phyloP scores from a whole-genome alignment of 108 stramenopile genomes.

The Skeletonema grethae region DNA sequence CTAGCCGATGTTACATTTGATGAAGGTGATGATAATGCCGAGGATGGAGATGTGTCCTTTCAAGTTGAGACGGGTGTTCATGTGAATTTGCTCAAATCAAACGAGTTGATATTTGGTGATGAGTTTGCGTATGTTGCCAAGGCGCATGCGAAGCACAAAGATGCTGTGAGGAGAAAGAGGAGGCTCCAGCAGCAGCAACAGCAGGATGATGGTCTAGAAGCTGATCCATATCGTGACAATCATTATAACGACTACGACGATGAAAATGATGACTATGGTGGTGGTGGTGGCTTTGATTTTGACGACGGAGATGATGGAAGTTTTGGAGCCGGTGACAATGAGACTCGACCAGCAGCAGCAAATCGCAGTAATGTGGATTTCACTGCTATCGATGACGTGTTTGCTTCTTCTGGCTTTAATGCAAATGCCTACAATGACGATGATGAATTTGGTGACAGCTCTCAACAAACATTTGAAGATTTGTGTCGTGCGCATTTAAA shows the following conservation, averaged over 20 bases:
- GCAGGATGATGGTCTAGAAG: slow-evolving; percentile 8
- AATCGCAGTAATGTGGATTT: slow-evolving; percentile 54
- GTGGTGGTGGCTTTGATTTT: slow-evolving; percentile 51
- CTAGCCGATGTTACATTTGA: slow-evolving; percentile 16
- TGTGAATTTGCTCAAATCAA: slow-evolving; percentile 40
- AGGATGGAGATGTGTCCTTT: slow-evolving; percentile 10
- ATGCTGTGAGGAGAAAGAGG: slow-evolving; percentile 50
- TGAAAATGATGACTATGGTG: slow-evolving; percentile 54
- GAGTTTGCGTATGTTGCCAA: slow-evolving; percentile 89
- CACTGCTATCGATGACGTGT: slow-evolving; percentile 48
- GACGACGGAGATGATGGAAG: slow-evolving; percentile 44
- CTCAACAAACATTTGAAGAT: slow-evolving; percentile 87
- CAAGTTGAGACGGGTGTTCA: slow-evolving; percentile 28
- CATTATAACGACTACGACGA: slow-evolving; percentile 44
- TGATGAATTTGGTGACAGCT: slow-evolving; percentile 39
- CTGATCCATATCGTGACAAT: slow-evolving; percentile 21
- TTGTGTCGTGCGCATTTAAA: slow-evolving; percentile 89
- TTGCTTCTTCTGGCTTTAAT: slow-evolving; percentile 32
- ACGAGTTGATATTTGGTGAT: slow-evolving; percentile 66
- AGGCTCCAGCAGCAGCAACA: slow-evolving; percentile 38
- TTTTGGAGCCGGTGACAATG: slow-evolving; percentile 19
- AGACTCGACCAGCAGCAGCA: background rate
- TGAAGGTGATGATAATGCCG: slow-evolving; percentile 27
- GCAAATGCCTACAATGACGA: slow-evolving; percentile 52
- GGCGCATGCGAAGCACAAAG: slow-evolving; percentile 59